Percentiles rank a stretch among this genome's conserved stretches.
Conservation (phyloP, 169 alveolate species). For the Miamiensis avidus region DNA sequence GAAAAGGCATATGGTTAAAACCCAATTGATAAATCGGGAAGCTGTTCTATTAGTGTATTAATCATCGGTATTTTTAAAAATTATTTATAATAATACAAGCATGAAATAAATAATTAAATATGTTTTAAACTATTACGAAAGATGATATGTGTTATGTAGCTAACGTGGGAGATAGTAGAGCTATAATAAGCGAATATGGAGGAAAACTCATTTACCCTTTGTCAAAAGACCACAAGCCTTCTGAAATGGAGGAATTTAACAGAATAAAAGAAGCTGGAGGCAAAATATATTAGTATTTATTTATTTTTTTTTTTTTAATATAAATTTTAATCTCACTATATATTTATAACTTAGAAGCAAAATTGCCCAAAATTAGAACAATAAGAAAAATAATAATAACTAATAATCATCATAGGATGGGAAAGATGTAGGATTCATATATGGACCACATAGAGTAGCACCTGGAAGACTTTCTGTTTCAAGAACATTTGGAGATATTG, state of each 20-base stretch:
- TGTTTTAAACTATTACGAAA: too few species aligned
- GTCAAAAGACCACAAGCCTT: constrained; percentile 84
- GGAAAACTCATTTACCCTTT: constrained; percentile 58
- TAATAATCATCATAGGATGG: constrained; percentile 57
- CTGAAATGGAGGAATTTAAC: constrained; percentile 60
- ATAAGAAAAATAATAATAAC: constrained; percentile 9
- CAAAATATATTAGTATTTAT: constrained; percentile 63
- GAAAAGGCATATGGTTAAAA: too few species aligned
- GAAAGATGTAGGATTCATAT: too few species aligned
- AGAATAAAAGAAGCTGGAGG: constrained; percentile 77
- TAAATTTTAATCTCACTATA: constrained; percentile 67
- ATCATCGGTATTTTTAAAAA: too few species aligned
- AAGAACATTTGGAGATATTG: constrained; percentile 72
- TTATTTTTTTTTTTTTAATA: constrained; percentile 17
- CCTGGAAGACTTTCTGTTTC: constrained; percentile 87
- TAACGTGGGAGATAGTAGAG: constrained; percentile 90
- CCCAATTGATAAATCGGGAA: too few species aligned
- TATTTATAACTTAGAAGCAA: constrained; percentile 58
- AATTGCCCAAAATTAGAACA: constrained; percentile 40
- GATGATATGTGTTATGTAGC: constrained; percentile 74
- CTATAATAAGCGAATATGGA: constrained; percentile 67
- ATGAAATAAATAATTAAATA: too few species aligned
- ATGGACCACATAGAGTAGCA: constrained; percentile 88
- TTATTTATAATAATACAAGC: too few species aligned
- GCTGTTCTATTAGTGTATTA: too few species aligned